Conservation (phyloP, 2,329 filamentous ascomycete species). For the Sarocladium brachiariae region DNA sequence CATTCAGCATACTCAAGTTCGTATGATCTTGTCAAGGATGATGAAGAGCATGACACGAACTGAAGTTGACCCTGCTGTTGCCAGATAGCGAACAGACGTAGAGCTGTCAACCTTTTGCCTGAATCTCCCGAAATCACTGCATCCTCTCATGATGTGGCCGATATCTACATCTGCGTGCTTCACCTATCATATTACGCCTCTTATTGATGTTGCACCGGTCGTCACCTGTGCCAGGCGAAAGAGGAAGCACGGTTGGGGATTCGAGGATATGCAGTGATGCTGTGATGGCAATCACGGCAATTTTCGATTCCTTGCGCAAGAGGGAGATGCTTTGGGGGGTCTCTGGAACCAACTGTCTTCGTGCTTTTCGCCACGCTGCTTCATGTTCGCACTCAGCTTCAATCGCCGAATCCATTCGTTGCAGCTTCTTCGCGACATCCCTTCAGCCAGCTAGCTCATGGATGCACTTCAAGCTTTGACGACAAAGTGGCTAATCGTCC, state of each 20-base stretch:
- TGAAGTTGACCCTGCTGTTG: slow-evolving; percentile 16
- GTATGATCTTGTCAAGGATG: slow-evolving; percentile 39
- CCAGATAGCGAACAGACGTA: slow-evolving; percentile 23
- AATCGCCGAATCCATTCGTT: slow-evolving; percentile 23
- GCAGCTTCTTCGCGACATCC: slow-evolving; percentile 22
- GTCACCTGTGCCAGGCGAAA: slow-evolving; percentile 15
- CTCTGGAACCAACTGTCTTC: slow-evolving; percentile 23
- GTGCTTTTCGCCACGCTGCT: slow-evolving; percentile 25
- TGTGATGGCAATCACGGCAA: slow-evolving; percentile 19
- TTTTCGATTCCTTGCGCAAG: slow-evolving; percentile 22
- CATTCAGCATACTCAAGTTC: slow-evolving; percentile 42
- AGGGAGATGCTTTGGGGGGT: slow-evolving; percentile 16
- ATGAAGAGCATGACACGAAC: slow-evolving; percentile 16
- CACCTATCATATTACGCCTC: slow-evolving; percentile 28
- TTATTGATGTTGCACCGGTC: slow-evolving; percentile 27
- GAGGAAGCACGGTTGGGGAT: slow-evolving; percentile 17
- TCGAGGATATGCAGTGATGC: slow-evolving; percentile 25
- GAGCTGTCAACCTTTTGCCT: slow-evolving; percentile 24
- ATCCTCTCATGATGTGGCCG: slow-evolving; percentile 13
- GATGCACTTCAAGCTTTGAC: slow-evolving; percentile 21
- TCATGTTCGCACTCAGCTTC: slow-evolving; percentile 21
- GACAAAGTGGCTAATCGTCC: slow-evolving; percentile 25
- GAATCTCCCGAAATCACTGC: slow-evolving; percentile 21
- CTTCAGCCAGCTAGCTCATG: slow-evolving; percentile 23
- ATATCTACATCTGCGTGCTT: slow-evolving; percentile 23